These are phyloP conservation scores for Phytophthora nicotianae DNA, from an alignment of 352 stramenopile species.

Conservation along the genomic window DNA sequence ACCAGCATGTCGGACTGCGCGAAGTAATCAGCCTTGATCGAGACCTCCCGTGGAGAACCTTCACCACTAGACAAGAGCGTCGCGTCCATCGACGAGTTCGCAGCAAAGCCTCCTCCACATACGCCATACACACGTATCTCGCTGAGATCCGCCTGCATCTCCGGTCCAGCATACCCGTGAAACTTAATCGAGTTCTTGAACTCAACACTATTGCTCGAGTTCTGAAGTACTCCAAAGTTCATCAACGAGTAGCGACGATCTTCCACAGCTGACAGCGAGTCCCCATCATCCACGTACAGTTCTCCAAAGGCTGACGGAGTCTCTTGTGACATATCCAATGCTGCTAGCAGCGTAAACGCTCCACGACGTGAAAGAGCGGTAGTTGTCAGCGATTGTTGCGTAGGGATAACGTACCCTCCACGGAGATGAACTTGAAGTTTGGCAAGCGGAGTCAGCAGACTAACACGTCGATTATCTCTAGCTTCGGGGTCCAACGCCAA, in stretches of 20 bases:
- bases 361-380: slow-evolving; percentile 62
- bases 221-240: slow-evolving; percentile 46
- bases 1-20: slow-evolving; percentile 69
- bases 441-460: slow-evolving; percentile 58
- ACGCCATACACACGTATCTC: slow-evolving; percentile 70
- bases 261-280: slow-evolving; percentile 65
- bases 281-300: slow-evolving; percentile 78
- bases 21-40: slow-evolving; percentile 67
- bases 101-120: slow-evolving; percentile 41
- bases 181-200: slow-evolving; percentile 42
- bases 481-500: slow-evolving; percentile 19
- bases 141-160: slow-evolving; percentile 61
- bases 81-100: slow-evolving; percentile 62
- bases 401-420: slow-evolving; percentile 67
- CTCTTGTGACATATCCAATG: slow-evolving; percentile 36
- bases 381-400: slow-evolving; percentile 58
- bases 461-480: slow-evolving; percentile 30
- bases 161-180: slow-evolving; percentile 66
- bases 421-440: slow-evolving; percentile 71
- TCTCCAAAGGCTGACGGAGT: slow-evolving; percentile 48
- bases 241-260: slow-evolving; percentile 63
- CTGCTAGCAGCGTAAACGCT: slow-evolving; percentile 59
- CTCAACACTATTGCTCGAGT: slow-evolving; percentile 41
- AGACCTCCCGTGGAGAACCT: slow-evolving; percentile 1
- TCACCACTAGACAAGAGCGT: slow-evolving; percentile 23